These are phyloP conservation scores for Solanum etuberosum DNA, from an alignment of 257 asterid species.

Conservation along the genomic window DNA sequence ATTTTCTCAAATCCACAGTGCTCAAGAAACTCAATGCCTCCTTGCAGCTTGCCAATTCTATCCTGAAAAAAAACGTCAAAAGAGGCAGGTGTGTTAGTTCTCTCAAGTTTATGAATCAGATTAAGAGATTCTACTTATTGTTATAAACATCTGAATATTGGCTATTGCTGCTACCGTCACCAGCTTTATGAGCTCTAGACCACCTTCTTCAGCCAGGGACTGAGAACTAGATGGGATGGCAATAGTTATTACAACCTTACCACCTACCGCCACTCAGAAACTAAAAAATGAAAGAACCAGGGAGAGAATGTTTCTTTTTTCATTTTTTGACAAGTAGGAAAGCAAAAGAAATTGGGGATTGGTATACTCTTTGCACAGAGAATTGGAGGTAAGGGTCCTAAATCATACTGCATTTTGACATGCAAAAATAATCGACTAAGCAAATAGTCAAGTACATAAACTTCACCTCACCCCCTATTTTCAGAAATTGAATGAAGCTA, in stretches of 20 bases:
- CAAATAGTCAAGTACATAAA: not conserved
- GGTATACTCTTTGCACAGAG: not conserved
- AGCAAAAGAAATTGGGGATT: not conserved
- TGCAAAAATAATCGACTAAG: not conserved
- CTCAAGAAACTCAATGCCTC: slow-evolving; percentile 80
- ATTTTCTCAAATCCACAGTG: slow-evolving; percentile 89
- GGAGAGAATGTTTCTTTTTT: not conserved
- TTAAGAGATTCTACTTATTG: not conserved
- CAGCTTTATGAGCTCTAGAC: not conserved
- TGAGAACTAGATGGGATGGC: not conserved
- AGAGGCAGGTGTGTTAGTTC: not conserved
- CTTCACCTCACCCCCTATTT: not conserved
- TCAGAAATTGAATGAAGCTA: not conserved
- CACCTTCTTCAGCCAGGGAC: not conserved
- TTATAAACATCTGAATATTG: not conserved
- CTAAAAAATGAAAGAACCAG: not conserved
- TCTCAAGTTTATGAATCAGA: not conserved
- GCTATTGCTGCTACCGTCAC: not conserved
- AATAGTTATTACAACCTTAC: not conserved
- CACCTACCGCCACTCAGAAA: not conserved
- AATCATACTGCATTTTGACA: not conserved
- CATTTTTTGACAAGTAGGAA: not conserved
- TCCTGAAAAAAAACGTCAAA: slow-evolving; percentile 39
- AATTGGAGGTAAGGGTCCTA: not conserved
- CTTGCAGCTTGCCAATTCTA: slow-evolving; percentile 86